Percentiles rank a stretch among this genome's conserved stretches.
phyloP scores from a whole-genome alignment of 2,329 filamentous ascomycete genomes.

The Epichloe uncinata region DNA sequence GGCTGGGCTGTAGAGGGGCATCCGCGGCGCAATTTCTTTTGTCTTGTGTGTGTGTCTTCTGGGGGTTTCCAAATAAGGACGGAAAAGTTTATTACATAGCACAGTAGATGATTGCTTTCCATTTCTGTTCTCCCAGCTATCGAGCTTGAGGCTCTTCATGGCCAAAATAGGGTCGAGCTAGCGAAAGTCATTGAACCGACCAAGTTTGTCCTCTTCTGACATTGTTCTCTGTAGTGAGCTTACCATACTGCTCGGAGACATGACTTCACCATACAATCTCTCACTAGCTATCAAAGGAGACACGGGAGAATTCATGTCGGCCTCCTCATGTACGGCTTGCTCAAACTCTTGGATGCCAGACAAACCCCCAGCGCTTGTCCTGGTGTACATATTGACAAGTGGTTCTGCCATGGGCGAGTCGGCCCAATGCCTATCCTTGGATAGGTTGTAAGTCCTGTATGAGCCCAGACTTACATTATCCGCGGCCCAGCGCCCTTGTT shows the following conservation, averaged over 20 bases:
- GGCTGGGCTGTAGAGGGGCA: background rate
- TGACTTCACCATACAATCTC: conserved; percentile 10
- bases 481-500: background rate
- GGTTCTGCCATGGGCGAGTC: background rate
- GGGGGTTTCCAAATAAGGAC: background rate
- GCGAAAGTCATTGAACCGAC: background rate
- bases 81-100: background rate
- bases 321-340: conserved; percentile 2
- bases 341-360: background rate
- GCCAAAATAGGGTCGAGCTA: background rate
- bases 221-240: background rate
- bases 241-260: conserved; percentile 1
- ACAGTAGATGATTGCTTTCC: background rate
- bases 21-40: background rate
- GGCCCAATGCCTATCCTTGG: background rate
- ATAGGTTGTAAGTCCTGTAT: background rate
- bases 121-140: too few species aligned
- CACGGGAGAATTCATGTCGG: conserved; percentile 2
- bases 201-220: conserved; percentile 2
- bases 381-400: background rate
- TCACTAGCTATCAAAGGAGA: background rate
- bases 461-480: background rate
- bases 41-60: background rate
- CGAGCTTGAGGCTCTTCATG: background rate
- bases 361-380: background rate